These are phyloP conservation scores for Suhomyces sp. DNA, from an alignment of 805 yeast genomes.

Conservation along the genomic window DNA sequence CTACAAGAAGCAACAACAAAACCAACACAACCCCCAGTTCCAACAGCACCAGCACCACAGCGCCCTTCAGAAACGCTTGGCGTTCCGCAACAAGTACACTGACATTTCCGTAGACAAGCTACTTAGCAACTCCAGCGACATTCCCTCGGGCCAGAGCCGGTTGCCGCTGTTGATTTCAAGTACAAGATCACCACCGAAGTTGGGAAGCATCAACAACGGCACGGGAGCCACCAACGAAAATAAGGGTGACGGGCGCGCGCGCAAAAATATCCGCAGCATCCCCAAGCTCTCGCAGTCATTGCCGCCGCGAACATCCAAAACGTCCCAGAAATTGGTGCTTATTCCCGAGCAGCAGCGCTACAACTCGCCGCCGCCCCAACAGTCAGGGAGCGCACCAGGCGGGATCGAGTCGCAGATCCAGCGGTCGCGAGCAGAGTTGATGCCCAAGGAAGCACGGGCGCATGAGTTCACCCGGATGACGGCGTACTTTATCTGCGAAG, in stretches of 20 bases:
- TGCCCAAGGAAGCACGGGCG: constrained; percentile 57
- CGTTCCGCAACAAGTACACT: constrained; percentile 52
- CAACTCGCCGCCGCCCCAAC: constrained; percentile 14
- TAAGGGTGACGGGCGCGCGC: not conserved
- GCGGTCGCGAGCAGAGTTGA: constrained; percentile 51
- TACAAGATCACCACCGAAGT: constrained; percentile 9
- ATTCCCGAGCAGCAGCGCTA: constrained; percentile 62
- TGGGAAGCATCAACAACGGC: not conserved
- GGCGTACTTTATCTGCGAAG: constrained; percentile 87
- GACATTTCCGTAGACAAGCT: constrained; percentile 80
- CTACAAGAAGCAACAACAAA: constrained; percentile 35
- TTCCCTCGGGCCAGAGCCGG: constrained; percentile 74
- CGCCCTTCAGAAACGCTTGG: constrained; percentile 26
- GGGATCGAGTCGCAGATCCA: constrained; percentile 23
- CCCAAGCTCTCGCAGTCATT: constrained; percentile 54
- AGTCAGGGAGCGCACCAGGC: no score
- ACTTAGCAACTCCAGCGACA: constrained; percentile 75
- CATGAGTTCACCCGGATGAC: constrained; percentile 79
- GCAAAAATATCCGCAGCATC: constrained; percentile 42
- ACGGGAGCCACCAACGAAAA: not conserved
- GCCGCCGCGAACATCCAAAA: constrained; percentile 78
- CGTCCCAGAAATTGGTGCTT: constrained; percentile 79
- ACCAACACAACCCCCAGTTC: constrained; percentile 15
- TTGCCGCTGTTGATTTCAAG: constrained; percentile 28
- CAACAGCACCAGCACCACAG: constrained; percentile 19